Evolutionary conservation across 2,329 filamentous ascomycete genomes (phyloP), one percentile per base, ranked within the genome.

Genomic region (Colletotrichum filicis): DNA sequence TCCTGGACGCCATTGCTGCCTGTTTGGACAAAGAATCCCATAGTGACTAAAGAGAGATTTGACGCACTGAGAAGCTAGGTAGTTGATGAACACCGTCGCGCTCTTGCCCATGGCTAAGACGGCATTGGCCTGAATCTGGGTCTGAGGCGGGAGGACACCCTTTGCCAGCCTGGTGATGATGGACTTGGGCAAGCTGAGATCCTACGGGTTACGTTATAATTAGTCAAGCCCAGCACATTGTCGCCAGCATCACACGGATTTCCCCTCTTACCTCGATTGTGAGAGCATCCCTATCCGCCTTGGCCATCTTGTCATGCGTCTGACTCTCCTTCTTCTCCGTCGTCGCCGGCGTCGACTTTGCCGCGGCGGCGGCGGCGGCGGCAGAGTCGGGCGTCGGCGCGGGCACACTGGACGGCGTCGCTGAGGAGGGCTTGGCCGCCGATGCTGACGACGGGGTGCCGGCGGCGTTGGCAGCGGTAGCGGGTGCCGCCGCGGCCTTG

Each of bases 11-110:
- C 12, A 19, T 32, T 19, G 28, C 28, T 30, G 26, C 42, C 19
- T 11, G 24, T 64, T 46, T 19, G 26, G 14, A 16, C 28, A 35
- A 30, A 22, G n/a, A 19, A 30, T 55, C 46, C 49, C 30, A 26
- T 6, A 3, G 56, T 28, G 19, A 56, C 5, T 7, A 11, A 11
- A n/a, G 30, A 55, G 30, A 11, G 35, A 4, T n/a, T 14, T 19
- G 26, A 87, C 92, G 67, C 88, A 96, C 94, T 92, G 89, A 74
- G 90, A 89, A 57, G 93, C 92, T 37, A 97, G 85, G 81, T 95
- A 94, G 83, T 91, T 96, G 77, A 97, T 92, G 79, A 97, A 97
- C 0, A 97, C 92, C 1, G 93, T 95, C 8, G 94, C 92, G 82
- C 93, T 93, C 83, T 95, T 95, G 76, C 90, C 93, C 85, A 97